Percentiles rank a stretch among this genome's conserved stretches.
These are phyloP conservation scores for Paramecium sonneborni DNA, from an alignment of 73 alveolate species.

Conservation along the genomic window DNA sequence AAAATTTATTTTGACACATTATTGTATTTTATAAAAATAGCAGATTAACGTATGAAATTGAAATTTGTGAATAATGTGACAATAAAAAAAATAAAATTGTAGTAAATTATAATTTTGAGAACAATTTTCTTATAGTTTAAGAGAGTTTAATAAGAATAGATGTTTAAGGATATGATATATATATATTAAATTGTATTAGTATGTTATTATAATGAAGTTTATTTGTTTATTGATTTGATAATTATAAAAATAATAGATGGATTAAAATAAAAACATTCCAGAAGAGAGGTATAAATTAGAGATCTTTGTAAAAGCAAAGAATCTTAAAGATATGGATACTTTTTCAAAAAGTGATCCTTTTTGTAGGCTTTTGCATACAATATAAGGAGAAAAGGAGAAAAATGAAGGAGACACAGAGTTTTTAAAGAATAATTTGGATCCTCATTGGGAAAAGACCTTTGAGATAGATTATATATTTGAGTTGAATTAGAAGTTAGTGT, in stretches of 20 bases:
- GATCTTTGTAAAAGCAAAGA: conserved; percentile 69
- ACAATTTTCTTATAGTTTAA: not conserved
- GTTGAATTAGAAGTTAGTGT: conserved; percentile 71
- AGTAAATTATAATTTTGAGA: too few species aligned
- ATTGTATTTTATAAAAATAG: not conserved
- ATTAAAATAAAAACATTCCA: conserved; percentile 37
- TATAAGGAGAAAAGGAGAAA: conserved; percentile 41
- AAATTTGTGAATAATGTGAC: too few species aligned
- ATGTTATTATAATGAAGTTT: not conserved
- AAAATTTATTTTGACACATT: not conserved
- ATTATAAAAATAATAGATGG: conserved; percentile 9
- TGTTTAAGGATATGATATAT: not conserved
- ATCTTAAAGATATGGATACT: conserved; percentile 72
- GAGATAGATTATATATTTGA: conserved; percentile 84
- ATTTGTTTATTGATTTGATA: not conserved
- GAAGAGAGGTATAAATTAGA: conserved; percentile 69
- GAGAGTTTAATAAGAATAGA: not conserved
- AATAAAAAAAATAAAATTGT: too few species aligned
- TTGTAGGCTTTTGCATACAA: conserved; percentile 29
- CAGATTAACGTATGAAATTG: not conserved
- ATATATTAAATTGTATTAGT: not conserved
- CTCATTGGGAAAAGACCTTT: conserved; percentile 73
- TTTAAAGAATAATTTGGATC: conserved; percentile 73
- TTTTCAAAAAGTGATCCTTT: conserved; percentile 83
- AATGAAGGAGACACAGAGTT: conserved; percentile 75